Base-by-base conservation (phyloP, 2,329 filamentous ascomycete genomes). In the Talaromyces sp. region DNA sequence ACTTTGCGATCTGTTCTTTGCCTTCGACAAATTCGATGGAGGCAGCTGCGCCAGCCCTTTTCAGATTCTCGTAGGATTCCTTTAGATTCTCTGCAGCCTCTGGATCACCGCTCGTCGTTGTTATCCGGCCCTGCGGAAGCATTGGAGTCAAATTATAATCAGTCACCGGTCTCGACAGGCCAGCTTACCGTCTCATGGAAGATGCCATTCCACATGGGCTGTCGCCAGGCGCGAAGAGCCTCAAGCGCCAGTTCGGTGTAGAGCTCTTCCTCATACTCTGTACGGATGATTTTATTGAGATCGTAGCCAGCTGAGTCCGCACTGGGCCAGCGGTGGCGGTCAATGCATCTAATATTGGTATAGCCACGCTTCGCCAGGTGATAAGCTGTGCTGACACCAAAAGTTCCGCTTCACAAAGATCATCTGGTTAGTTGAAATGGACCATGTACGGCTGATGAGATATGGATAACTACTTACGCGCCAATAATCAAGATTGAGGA, bases 371-470 rank as follows among this genome's bases (percentile, higher is more conserved):
- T 77, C 31, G 82, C 79, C 6, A 85, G 76, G 68, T 84, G 79
- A 22, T 83, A 74, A n/a, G 83, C 82, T n/a, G 82, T 83, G 8
- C 80, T 82, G 39, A 78, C 79, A 13, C 83, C 83, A 73, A 83
- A 84, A 0, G 82, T 83, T 10, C 83, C 83, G 24, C 77, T 81
- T 9, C 83, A 82, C 59, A 84, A 70, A 43, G 8, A 43, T 19
- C n/a, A 9, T 43, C 16, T 59, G 54, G 60, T 68, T n/a, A 64
- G 62, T 8, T n/a, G 24, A 11, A n/a, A 47, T 47, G 43, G 9
- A 19, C 59, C n/a, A 65, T 69, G n/a, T 31, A 24, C 37, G 45
- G 16, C 39, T 67, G 57, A 50, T 27, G 7, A 13, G 39, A 43
- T 11, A 39, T 41, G 6, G 11, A 4, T 41, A 10, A 43, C 19